phyloP scores from a whole-genome alignment of 2,329 filamentous ascomycete species.

The Pseudonectria buxi region DNA sequence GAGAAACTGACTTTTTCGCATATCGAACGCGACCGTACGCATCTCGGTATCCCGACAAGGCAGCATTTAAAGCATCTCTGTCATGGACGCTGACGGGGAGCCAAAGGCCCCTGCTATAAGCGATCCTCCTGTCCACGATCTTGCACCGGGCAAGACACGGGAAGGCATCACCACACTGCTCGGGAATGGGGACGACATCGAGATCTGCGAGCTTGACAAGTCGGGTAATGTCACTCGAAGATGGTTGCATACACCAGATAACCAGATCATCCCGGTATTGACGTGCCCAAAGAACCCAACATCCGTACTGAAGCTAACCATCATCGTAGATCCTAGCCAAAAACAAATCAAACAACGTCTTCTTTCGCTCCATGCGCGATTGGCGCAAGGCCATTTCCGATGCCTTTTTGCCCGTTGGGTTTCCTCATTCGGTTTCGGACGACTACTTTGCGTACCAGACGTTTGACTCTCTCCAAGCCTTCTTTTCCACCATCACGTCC shows the following conservation, averaged over 20 bases:
- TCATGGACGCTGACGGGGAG: neutral
- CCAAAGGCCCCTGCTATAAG: neutral
- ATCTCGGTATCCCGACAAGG: no score
- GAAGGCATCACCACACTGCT: slow-evolving; percentile 19
- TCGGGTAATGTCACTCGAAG: slow-evolving; percentile 28
- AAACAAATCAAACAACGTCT: slow-evolving; percentile 14
- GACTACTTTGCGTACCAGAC: slow-evolving; percentile 73
- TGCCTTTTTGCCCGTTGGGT: slow-evolving; percentile 82
- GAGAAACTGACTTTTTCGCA: no score
- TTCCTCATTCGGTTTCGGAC: slow-evolving; percentile 74
- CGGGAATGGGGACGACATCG: slow-evolving; percentile 19
- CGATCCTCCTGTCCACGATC: neutral
- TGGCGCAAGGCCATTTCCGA: slow-evolving; percentile 45
- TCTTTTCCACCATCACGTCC: slow-evolving; percentile 73
- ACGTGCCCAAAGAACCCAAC: neutral
- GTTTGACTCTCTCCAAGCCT: slow-evolving; percentile 74
- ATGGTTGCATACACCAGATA: slow-evolving; percentile 27
- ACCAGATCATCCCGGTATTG: slow-evolving; percentile 21
- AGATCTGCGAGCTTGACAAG: slow-evolving; percentile 32
- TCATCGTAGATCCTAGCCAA: slow-evolving; percentile 16
- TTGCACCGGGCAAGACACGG: slow-evolving; percentile 3
- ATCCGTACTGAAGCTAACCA: neutral
- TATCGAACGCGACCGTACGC: no score
- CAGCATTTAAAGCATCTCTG: no score
- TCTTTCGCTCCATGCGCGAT: slow-evolving; percentile 24